Conservation (phyloP, 345 rosid genomes). For the Turnera subulata region DNA sequence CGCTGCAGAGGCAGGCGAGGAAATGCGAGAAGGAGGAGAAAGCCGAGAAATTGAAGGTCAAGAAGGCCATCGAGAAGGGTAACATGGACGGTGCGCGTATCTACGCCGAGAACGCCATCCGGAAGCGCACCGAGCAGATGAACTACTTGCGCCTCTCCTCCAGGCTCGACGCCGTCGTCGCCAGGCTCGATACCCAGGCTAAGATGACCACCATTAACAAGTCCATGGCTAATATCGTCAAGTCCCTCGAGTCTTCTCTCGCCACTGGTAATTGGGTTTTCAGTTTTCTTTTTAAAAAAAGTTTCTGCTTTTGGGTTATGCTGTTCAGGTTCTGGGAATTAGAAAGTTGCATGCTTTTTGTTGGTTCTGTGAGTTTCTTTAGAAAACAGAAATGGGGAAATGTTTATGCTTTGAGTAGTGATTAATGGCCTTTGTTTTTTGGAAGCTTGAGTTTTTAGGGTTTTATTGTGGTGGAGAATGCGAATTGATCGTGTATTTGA, state of each 20-base stretch:
- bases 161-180: conserved; percentile 92
- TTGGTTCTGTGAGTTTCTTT: not conserved
- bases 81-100: conserved; percentile 98
- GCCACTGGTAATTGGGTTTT: conserved; percentile 52
- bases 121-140: conserved; percentile 97
- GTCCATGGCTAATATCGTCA: conserved; percentile 83
- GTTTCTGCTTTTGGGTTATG: not conserved
- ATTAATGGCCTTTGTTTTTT: not conserved
- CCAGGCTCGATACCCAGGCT: conserved; percentile 91
- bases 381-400: not conserved
- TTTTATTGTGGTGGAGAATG: no score
- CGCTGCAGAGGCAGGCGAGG: conserved; percentile 80
- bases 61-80: conserved; percentile 98
- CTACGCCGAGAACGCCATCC: conserved; percentile 95
- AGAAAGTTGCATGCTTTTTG: not conserved
- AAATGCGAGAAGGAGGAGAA: conserved; percentile 99
- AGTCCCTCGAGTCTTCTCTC: conserved; percentile 88
- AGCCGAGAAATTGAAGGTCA: conserved; percentile 86
- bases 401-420: not conserved
- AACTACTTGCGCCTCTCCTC: conserved; percentile 90
- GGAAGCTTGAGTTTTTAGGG: no score
- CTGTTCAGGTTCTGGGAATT: not conserved
- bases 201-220: conserved; percentile 90
- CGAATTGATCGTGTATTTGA: no score
- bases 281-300: not conserved